Conservation (phyloP, 768 basidiomycete genomes). For the Guyanaporus albipodus region DNA sequence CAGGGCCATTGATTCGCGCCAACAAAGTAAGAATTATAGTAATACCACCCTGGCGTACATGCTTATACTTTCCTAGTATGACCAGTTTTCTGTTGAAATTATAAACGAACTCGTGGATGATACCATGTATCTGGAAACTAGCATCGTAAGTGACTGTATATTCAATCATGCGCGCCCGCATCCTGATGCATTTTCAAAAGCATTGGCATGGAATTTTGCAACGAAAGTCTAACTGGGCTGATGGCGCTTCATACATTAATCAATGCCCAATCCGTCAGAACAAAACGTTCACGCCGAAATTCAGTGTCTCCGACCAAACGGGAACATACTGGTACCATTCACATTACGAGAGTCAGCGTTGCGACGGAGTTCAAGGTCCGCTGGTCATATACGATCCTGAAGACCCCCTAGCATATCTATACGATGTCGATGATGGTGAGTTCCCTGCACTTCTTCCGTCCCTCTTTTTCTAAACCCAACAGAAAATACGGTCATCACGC, state of each 20-base stretch:
- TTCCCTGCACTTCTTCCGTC: background rate
- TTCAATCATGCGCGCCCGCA: conserved; percentile 1
- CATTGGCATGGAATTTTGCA: conserved; percentile 7
- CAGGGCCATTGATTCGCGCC: conserved; percentile 41
- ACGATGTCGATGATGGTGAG: conserved; percentile 42
- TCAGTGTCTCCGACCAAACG: conserved; percentile 15
- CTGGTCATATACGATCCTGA: conserved; percentile 14
- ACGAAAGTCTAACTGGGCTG: conserved; percentile 6
- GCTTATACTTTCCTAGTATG: background rate
- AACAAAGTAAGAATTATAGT: conserved; percentile 27
- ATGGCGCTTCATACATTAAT: background rate
- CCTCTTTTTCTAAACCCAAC: background rate
- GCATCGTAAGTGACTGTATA: conserved; percentile 21
- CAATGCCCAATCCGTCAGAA: conserved; percentile 4
- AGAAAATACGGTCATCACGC: conserved; percentile 35
- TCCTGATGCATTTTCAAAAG: conserved; percentile 5
- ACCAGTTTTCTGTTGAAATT: background rate
- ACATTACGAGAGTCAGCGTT: conserved; percentile 1
- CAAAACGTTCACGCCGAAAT: conserved; percentile 35
- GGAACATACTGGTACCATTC: conserved; percentile 46
- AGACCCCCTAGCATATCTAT: conserved; percentile 22
- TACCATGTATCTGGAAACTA: conserved; percentile 47
- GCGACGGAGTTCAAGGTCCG: conserved; percentile 24
- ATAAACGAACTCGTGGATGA: conserved; percentile 29
- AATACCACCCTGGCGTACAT: too few species aligned